phyloP scores from a whole-genome alignment of 352 stramenopile species.

The Globisporangium recalcitrans region DNA sequence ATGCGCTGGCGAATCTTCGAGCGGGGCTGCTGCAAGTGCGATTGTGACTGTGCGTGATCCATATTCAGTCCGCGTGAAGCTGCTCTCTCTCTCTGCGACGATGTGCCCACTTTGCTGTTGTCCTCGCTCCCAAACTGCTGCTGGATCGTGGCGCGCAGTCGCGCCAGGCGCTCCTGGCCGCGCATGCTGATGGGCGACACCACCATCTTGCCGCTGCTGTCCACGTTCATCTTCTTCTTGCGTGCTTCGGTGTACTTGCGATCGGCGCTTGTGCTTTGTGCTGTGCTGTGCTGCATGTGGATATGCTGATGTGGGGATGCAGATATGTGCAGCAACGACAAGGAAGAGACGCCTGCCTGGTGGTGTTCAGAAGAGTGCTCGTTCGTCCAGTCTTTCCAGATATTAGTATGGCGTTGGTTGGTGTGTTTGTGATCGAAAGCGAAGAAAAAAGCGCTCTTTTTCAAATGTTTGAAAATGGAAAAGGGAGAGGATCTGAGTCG shows the following conservation, averaged over 20 bases:
- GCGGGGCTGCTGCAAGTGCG: slow-evolving; percentile 10
- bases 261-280: background rate
- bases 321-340: background rate
- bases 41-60: background rate
- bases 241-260: background rate
- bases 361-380: background rate
- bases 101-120: background rate
- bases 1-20: slow-evolving; percentile 51
- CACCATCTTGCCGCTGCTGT: slow-evolving; percentile 14
- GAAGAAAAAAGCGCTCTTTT: too few species aligned
- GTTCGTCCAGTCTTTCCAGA: background rate
- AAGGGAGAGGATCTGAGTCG: background rate
- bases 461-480: background rate
- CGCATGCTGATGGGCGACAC: slow-evolving; percentile 45
- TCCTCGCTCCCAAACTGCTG: slow-evolving; percentile 28
- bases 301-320: background rate
- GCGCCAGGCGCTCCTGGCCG: slow-evolving; percentile 32
- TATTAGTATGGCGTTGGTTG: background rate
- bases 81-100: background rate
- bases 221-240: slow-evolving; percentile 9
- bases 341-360: background rate
- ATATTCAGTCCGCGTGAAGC: slow-evolving; percentile 5
- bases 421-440: too few species aligned
- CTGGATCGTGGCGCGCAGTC: slow-evolving; percentile 40
- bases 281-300: too few species aligned